These are phyloP conservation scores for Saccharomycopsis fermentans DNA, from an alignment of 805 yeast species.

Conservation along the genomic window DNA sequence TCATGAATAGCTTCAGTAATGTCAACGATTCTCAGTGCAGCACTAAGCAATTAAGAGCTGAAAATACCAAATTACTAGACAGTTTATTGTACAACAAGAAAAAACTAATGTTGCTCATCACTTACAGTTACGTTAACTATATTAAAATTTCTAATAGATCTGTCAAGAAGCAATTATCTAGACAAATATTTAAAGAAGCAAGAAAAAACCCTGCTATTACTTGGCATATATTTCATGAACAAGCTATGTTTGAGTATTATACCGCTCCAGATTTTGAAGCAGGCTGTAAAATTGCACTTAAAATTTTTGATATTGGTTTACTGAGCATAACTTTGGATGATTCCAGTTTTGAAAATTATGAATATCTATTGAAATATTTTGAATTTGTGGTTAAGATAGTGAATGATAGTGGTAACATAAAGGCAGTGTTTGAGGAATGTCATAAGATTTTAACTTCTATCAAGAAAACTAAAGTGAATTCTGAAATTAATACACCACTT, in stretches of 20 bases:
- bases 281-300: conserved; percentile 57
- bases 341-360: conserved; percentile 35
- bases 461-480: conserved; percentile 20
- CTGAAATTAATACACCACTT: not conserved
- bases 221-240: conserved; percentile 68
- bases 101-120: conserved; percentile 26
- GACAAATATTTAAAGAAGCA: conserved; percentile 60
- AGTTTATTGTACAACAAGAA: conserved; percentile 14
- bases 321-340: conserved; percentile 31
- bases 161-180: conserved; percentile 21
- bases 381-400: conserved; percentile 59
- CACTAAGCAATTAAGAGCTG: conserved; percentile 15
- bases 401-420: conserved; percentile 62
- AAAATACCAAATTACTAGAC: conserved; percentile 6
- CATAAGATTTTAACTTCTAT: conserved; percentile 37
- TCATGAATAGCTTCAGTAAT: conserved; percentile 15
- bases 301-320: conserved; percentile 72
- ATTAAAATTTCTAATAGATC: conserved; percentile 64
- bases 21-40: conserved; percentile 10
- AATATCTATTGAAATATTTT: conserved; percentile 58
- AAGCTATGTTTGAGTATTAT: conserved; percentile 69
- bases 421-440: conserved; percentile 74
- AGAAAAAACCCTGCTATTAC: conserved; percentile 62
- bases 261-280: conserved; percentile 33
- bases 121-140: conserved; percentile 56